Evolutionary conservation across 2,329 filamentous ascomycete genomes (phyloP).

Genomic region (Bipolaris sorokiniana): DNA sequence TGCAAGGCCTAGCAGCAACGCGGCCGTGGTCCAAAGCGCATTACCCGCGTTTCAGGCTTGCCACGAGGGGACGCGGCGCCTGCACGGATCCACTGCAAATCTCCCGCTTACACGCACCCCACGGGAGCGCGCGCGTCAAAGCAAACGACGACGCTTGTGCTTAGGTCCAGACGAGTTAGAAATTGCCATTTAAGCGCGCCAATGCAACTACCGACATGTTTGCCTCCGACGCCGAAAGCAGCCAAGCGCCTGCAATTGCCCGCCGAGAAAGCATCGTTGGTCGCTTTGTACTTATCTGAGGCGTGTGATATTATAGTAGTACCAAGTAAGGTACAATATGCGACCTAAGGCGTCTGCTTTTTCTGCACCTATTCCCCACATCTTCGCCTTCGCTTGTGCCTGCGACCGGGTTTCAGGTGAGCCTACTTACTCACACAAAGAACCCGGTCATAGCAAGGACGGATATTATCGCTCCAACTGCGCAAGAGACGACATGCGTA

Average conservation of each 20-base stretch:
- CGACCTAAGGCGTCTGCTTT: neutral
- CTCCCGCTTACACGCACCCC: conserved; percentile 19
- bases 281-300: neutral
- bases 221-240: neutral
- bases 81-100: conserved; percentile 22
- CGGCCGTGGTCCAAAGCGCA: conserved; percentile 5
- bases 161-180: conserved; percentile 6
- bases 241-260: neutral
- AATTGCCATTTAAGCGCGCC: conserved; percentile 11
- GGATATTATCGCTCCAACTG: neutral
- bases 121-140: conserved; percentile 13
- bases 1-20: conserved; percentile 7
- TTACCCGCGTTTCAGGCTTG: conserved; percentile 18
- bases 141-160: conserved; percentile 3
- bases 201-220: neutral
- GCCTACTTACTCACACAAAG: neutral
- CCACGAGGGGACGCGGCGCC: conserved; percentile 15
- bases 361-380: neutral
- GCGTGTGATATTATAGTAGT: neutral
- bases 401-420: conserved; percentile 5
- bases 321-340: neutral
- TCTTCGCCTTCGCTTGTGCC: neutral
- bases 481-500: neutral
- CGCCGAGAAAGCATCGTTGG: neutral
- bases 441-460: neutral